phyloP scores from a whole-genome alignment of 208 protist species.

The Tritrichomonas musculus region DNA sequence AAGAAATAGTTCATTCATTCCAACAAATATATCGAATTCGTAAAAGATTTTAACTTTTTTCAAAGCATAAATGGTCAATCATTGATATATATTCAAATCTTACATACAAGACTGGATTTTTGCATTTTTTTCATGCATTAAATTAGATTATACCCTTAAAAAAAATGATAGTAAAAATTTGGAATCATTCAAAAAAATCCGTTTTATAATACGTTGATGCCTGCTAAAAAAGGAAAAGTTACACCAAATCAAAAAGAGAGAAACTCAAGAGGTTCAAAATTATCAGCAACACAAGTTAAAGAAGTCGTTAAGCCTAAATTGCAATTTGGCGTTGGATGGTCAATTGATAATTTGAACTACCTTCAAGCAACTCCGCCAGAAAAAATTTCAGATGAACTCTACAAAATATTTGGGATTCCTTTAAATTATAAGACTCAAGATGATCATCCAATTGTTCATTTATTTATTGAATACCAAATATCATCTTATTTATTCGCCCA shows the following conservation, averaged over 20 bases:
- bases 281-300: background rate
- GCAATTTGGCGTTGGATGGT: background rate
- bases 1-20: too few relatives aligned
- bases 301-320: background rate
- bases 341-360: background rate
- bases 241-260: background rate
- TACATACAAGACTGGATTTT: too few relatives aligned
- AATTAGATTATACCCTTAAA: too few relatives aligned
- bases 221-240: too few relatives aligned
- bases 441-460: background rate
- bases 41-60: too few relatives aligned
- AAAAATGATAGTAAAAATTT: too few relatives aligned
- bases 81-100: too few relatives aligned
- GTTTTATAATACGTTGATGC: too few relatives aligned
- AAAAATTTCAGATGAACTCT: background rate
- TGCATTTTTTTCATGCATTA: too few relatives aligned
- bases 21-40: too few relatives aligned
- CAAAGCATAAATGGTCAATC: too few relatives aligned
- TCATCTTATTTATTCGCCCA: background rate
- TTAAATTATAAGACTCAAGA: background rate
- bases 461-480: background rate
- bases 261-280: background rate
- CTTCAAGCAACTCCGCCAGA: background rate
- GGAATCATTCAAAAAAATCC: too few relatives aligned
- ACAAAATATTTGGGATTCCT: background rate